Evolutionary conservation across 2,329 filamentous ascomycete species (phyloP).

Genomic region (Coniochaeta hoffmannii): DNA sequence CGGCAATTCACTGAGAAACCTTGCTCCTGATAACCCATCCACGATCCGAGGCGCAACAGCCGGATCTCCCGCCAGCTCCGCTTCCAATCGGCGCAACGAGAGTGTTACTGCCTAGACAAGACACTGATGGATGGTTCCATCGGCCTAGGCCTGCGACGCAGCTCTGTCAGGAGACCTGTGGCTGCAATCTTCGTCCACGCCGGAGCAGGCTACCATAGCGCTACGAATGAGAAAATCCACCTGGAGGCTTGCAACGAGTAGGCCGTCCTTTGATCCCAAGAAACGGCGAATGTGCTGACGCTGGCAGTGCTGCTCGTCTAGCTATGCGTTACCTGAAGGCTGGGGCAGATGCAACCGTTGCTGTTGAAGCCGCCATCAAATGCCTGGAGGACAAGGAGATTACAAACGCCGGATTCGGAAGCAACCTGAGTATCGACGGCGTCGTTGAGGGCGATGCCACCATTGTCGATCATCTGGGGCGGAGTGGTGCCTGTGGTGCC

Average conservation of each 20-base stretch:
- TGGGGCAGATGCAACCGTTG: slow-evolving; percentile 77
- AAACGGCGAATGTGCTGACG: slow-evolving; percentile 1
- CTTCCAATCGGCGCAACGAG: background rate
- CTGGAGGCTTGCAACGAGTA: slow-evolving; percentile 84
- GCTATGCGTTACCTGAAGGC: slow-evolving; percentile 75
- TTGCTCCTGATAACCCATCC: background rate
- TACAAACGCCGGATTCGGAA: slow-evolving; percentile 93
- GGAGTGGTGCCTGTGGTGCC: slow-evolving; percentile 89
- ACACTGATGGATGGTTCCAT: slow-evolving; percentile 10
- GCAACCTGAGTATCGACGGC: slow-evolving; percentile 86
- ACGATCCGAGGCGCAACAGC: background rate
- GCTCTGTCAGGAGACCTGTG: slow-evolving; percentile 8
- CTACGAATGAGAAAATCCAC: slow-evolving; percentile 76
- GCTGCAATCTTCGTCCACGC: slow-evolving; percentile 88
- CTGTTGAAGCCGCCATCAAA: slow-evolving; percentile 82
- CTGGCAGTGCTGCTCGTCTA: slow-evolving; percentile 67
- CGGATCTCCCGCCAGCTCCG: background rate
- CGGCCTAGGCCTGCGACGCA: slow-evolving; percentile 11
- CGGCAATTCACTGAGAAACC: background rate
- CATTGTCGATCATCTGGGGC: slow-evolving; percentile 81
- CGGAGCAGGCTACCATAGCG: slow-evolving; percentile 88
- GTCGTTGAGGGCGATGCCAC: slow-evolving; percentile 92
- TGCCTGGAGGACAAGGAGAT: slow-evolving; percentile 90
- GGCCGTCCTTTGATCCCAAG: slow-evolving; percentile 27
- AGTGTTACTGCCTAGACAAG: background rate